phyloP scores from a whole-genome alignment of 352 stramenopile species.

The Phytophthora syringae region DNA sequence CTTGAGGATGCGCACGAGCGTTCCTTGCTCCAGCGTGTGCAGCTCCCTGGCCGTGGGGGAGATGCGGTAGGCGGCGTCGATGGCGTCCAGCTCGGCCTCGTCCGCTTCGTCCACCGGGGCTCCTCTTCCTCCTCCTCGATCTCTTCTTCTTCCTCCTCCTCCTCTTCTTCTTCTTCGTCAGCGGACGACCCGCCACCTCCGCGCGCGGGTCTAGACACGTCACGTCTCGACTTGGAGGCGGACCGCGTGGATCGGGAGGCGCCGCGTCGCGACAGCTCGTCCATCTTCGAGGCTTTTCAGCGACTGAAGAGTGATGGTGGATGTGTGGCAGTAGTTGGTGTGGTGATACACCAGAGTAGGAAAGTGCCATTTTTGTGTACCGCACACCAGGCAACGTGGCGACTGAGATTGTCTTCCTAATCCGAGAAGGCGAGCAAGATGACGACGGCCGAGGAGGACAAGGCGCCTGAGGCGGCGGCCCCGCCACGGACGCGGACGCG shows the following conservation, averaged over 20 bases:
- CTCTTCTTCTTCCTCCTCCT: constrained; percentile 60
- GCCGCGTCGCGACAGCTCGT: constrained; percentile 41
- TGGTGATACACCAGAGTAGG: too few relatives aligned
- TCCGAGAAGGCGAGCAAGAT: constrained; percentile 24
- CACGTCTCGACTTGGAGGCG: constrained; percentile 37
- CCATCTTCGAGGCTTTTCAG: constrained; percentile 14
- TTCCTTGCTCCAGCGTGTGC: constrained; percentile 59
- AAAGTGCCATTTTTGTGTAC: too few relatives aligned
- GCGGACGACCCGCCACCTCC: constrained; percentile 33
- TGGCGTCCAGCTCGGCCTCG: constrained; percentile 40
- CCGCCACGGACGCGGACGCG: constrained; percentile 9
- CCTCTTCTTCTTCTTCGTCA: constrained; percentile 57
- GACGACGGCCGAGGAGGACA: constrained; percentile 35
- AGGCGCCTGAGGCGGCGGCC: constrained; percentile 10
- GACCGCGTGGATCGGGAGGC: constrained; percentile 52
- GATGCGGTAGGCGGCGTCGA: constrained; percentile 30
- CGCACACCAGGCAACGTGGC: constrained; percentile 3
- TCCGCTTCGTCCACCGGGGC: constrained; percentile 52
- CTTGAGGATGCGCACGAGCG: constrained; percentile 72
- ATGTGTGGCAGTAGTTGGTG: neutral
- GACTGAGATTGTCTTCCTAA: neutral
- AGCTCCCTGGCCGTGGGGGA: constrained; percentile 49
- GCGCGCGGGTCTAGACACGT: constrained; percentile 1
- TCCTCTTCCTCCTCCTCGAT: constrained; percentile 66
- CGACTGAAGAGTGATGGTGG: constrained; percentile 8